These are phyloP conservation scores for Sinapis alba DNA, from an alignment of 441 rosid species.

Conservation along the genomic window DNA sequence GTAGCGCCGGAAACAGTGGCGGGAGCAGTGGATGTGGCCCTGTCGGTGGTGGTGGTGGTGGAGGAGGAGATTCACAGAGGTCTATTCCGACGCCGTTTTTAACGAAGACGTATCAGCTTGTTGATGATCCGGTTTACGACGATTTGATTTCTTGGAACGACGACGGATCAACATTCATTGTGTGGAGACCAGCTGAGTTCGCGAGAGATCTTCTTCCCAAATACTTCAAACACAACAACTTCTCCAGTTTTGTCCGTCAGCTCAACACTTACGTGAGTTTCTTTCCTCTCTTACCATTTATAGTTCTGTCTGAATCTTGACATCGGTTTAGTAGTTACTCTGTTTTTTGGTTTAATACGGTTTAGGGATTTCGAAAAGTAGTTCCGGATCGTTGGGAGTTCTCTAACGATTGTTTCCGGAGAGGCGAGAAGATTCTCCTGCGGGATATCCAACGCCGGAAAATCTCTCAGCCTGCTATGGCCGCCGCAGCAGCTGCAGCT, in stretches of 20 bases:
- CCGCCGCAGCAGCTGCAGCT: slow-evolving; percentile 27
- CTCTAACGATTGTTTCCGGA: slow-evolving; percentile 70
- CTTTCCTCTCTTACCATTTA: not conserved
- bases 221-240: slow-evolving; percentile 93
- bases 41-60: slow-evolving; percentile 28
- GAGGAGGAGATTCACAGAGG: slow-evolving; percentile 63
- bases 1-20: slow-evolving; percentile 36
- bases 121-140: slow-evolving; percentile 64
- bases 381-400: slow-evolving; percentile 98
- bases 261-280: slow-evolving; percentile 87
- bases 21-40: slow-evolving; percentile 40
- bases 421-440: slow-evolving; percentile 76
- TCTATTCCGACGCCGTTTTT: slow-evolving; percentile 85
- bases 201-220: slow-evolving; percentile 90
- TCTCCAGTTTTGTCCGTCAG: slow-evolving; percentile 96
- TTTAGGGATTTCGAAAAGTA: slow-evolving; percentile 56
- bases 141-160: slow-evolving; percentile 87
- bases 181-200: slow-evolving; percentile 90
- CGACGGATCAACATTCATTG: slow-evolving; percentile 80
- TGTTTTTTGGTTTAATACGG: slow-evolving; percentile 4
- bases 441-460: slow-evolving; percentile 89
- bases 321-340: not conserved
- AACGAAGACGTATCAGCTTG: slow-evolving; percentile 80
- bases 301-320: not conserved
- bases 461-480: slow-evolving; percentile 44